Evolutionary conservation across 768 basidiomycete genomes (phyloP).

Genomic region (Suillus weaverae): DNA sequence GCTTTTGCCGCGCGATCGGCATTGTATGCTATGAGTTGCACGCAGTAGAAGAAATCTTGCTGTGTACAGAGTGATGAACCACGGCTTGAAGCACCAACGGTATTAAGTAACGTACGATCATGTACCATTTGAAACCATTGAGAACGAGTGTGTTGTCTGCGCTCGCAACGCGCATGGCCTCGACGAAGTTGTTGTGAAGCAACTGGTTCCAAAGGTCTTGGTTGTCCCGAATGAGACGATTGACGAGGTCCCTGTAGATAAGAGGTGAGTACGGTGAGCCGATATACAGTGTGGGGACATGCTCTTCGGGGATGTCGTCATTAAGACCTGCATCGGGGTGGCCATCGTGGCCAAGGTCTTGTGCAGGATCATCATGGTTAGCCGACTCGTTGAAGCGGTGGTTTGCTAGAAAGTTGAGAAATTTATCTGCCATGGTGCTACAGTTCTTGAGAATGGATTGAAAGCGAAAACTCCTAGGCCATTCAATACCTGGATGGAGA

Average conservation of each 20-base stretch:
- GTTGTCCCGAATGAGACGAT: slow-evolving; percentile 14
- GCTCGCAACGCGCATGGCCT: slow-evolving; percentile 8
- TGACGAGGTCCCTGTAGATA: slow-evolving; percentile 13
- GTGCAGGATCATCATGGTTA: background rate
- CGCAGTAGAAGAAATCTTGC: slow-evolving; percentile 19
- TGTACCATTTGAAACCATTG: slow-evolving; percentile 14
- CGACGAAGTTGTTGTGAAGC: slow-evolving; percentile 10
- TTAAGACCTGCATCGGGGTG: background rate
- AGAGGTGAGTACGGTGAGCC: background rate
- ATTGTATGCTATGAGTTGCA: slow-evolving; percentile 12
- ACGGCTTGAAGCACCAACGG: background rate
- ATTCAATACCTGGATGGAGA: background rate
- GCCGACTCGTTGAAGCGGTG: background rate
- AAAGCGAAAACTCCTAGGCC: background rate
- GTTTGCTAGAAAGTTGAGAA: background rate
- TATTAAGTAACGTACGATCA: slow-evolving; percentile 2
- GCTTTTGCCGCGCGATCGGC: slow-evolving; percentile 14
- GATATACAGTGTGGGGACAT: background rate
- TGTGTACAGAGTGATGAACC: background rate
- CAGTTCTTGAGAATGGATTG: background rate
- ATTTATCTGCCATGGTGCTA: background rate
- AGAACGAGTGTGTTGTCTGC: slow-evolving; percentile 8
- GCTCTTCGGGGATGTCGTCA: background rate
- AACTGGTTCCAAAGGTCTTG: slow-evolving; percentile 14
- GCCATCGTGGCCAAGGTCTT: background rate